Base-by-base conservation (phyloP, 371 early-diverging fungal genomes). In the Syncephalastrum sp. region DNA sequence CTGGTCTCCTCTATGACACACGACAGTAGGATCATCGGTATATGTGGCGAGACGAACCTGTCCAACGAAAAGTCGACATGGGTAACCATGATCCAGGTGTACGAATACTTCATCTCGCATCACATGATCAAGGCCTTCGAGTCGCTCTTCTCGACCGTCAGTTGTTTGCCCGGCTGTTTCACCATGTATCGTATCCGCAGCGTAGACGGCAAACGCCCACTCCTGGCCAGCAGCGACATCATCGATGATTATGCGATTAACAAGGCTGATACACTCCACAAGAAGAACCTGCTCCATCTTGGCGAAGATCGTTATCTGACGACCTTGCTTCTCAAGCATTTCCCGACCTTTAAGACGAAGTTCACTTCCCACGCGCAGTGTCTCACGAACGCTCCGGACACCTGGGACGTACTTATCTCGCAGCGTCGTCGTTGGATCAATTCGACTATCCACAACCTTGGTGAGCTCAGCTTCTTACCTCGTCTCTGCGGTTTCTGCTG, bases 401-500 rank as follows among this genome's bases (percentile, higher is more conserved):
- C 79, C 60, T 97, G 95, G 85, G 72, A 79, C 17, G 91, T 98
- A 14, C 81, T 99, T 33, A 61, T 98, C 23, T 97, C 97, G 4
- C 98, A 97, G 70, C 86, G 98, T 59, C 88, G 98, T 68, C 82
- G 98, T 56, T 97, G 98, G 98, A 97, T 97, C 64, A 97, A 97
- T 75, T 94, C 95, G 5, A 97, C 98, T 0, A 87, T 97, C 29
- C 94, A 93, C 79, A 97, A 97, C 70, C 69, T 96, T 54, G 87
- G 93, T 65, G 98, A 96, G 71, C 79, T 97, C 25, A 79, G 92
- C 45, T 77, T 87, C 50, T 80, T 97, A 23, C 86, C 89, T 42
- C 86, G 88, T 49, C 81, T 96, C 14, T 97, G 98, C 60, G 98
- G 98, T 44, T 94, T 93, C 74, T 93, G 92, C 69, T 93, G 92